Conservation (phyloP, 2,329 filamentous ascomycete species). For the Colletotrichum magnum region DNA sequence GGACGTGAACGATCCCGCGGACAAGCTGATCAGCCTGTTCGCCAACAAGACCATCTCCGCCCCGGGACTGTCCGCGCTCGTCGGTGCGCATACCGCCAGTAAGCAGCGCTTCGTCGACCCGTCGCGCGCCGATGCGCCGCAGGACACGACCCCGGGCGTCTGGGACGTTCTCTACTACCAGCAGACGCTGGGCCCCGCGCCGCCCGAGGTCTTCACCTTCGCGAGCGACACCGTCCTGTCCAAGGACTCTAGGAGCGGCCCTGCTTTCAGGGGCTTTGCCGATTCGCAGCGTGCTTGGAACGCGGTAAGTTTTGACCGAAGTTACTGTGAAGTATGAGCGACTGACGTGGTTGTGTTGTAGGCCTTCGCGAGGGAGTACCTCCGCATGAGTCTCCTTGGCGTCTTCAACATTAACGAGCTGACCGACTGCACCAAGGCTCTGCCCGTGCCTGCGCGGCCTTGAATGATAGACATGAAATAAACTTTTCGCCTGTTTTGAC, state of each 20-base stretch:
- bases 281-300: slow-evolving; percentile 56
- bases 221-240: slow-evolving; percentile 57
- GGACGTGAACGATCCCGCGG: slow-evolving; percentile 55
- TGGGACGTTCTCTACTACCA: slow-evolving; percentile 68
- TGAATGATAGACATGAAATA: too few species aligned
- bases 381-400: slow-evolving; percentile 68
- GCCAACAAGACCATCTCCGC: slow-evolving; percentile 66
- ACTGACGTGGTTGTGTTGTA: slow-evolving; percentile 38
- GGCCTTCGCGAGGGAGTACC: slow-evolving; percentile 67
- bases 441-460: slow-evolving; percentile 49
- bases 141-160: slow-evolving; percentile 65
- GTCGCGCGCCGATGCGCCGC: slow-evolving; percentile 57
- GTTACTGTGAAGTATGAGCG: too few species aligned
- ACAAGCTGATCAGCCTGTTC: slow-evolving; percentile 64
- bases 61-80: slow-evolving; percentile 65
- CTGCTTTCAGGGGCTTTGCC: slow-evolving; percentile 56
- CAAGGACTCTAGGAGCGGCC: slow-evolving; percentile 51
- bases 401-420: slow-evolving; percentile 70
- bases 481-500: too few species aligned
- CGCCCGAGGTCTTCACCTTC: slow-evolving; percentile 57
- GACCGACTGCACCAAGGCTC: slow-evolving; percentile 67
- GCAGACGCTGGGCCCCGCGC: slow-evolving; percentile 51
- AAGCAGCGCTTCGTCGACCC: slow-evolving; percentile 62
- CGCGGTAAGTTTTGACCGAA: slow-evolving; percentile 48
- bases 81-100: slow-evolving; percentile 68